Percentiles rank a stretch among this genome's conserved stretches.
phyloP scores from a whole-genome alignment of 306 rosid genomes.

The Trifolium fragiferum region DNA sequence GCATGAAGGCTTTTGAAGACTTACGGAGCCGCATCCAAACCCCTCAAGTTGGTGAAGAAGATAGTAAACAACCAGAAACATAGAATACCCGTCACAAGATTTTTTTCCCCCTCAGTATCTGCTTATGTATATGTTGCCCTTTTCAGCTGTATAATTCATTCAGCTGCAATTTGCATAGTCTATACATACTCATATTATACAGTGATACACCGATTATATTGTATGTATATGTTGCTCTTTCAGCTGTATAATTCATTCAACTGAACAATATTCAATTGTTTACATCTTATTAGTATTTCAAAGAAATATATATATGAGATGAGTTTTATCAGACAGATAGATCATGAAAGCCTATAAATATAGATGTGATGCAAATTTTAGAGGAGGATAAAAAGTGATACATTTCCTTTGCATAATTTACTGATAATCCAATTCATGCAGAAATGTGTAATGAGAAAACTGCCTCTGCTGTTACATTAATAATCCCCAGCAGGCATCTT shows the following conservation, averaged over 20 bases:
- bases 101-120: not conserved
- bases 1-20: slow-evolving; percentile 96
- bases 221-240: too few relatives aligned
- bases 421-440: not conserved
- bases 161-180: slow-evolving; percentile 39
- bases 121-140: slow-evolving; percentile 5
- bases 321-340: not conserved
- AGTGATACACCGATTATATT: slow-evolving; percentile 20
- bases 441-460: slow-evolving; percentile 10
- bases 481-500: slow-evolving; percentile 16
- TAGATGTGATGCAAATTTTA: slow-evolving; percentile 10
- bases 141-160: slow-evolving; percentile 51
- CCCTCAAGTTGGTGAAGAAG: slow-evolving; percentile 59
- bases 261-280: not conserved
- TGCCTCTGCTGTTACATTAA: slow-evolving; percentile 2
- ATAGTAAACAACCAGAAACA: slow-evolving; percentile 55
- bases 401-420: slow-evolving; percentile 10
- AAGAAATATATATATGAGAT: not conserved
- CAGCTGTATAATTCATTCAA: not conserved
- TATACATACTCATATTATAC: slow-evolving; percentile 42
- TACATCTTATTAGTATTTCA: not conserved
- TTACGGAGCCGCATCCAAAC: slow-evolving; percentile 66
- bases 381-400: slow-evolving; percentile 14
- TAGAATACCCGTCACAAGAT: slow-evolving; percentile 38
- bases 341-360: not conserved